Percentiles rank a stretch among this genome's conserved stretches.
These are phyloP conservation scores for Cudoniella acicularis DNA, from an alignment of 495 filamentous ascomycete species.

Conservation along the genomic window DNA sequence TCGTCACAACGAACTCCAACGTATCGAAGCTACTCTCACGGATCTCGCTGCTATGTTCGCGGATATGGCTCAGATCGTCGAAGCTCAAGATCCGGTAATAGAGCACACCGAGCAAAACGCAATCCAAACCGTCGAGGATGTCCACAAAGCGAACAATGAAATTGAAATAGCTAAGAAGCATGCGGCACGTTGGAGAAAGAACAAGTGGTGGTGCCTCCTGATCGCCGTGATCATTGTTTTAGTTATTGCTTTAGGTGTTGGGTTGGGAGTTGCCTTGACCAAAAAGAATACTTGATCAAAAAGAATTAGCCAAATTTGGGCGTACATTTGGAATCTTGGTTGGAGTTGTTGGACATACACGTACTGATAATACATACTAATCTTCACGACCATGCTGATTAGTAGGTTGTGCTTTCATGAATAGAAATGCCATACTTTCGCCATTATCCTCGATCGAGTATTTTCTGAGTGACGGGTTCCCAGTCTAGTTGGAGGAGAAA, in stretches of 20 bases:
- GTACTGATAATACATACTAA: background rate
- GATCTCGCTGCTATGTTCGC: slow-evolving; percentile 65
- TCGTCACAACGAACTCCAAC: slow-evolving; percentile 72
- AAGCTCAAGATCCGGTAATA: slow-evolving; percentile 57
- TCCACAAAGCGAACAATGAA: slow-evolving; percentile 56
- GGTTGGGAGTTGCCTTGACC: slow-evolving; percentile 24
- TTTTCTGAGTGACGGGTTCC: too few relatives aligned
- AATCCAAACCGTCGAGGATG: slow-evolving; percentile 51
- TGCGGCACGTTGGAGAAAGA: slow-evolving; percentile 53
- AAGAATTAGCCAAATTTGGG: background rate
- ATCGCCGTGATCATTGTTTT: slow-evolving; percentile 53
- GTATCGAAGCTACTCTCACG: slow-evolving; percentile 62
- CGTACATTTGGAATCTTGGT: background rate
- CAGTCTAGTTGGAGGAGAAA: too few relatives aligned
- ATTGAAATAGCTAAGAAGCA: slow-evolving; percentile 57
- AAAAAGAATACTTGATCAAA: background rate
- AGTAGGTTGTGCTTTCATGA: background rate
- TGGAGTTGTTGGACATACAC: background rate
- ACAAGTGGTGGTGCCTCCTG: slow-evolving; percentile 70
- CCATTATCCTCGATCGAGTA: too few relatives aligned
- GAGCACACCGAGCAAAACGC: slow-evolving; percentile 51
- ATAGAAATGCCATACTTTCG: background rate
- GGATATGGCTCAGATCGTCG: slow-evolving; percentile 61
- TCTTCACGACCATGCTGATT: background rate
- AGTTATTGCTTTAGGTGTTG: slow-evolving; percentile 45